Conservation (phyloP, 352 stramenopile species). For the Globisporangium emineosum region DNA sequence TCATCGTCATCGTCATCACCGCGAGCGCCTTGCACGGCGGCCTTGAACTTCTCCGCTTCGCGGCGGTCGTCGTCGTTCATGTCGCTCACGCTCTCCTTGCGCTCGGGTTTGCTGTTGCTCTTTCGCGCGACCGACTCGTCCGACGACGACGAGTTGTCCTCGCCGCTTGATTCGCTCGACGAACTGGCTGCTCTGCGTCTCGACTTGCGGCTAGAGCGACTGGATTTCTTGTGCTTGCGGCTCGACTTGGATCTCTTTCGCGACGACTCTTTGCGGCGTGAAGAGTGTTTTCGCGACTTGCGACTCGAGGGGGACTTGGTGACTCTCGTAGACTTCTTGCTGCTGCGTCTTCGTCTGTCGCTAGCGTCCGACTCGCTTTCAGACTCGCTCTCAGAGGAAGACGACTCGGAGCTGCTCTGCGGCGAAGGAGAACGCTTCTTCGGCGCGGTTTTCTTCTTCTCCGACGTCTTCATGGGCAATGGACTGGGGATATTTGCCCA, state of each 20-base stretch:
- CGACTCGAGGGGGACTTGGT: slow-evolving; percentile 26
- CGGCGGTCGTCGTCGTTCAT: slow-evolving; percentile 56
- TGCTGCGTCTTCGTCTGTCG: slow-evolving; percentile 22
- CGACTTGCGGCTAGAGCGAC: slow-evolving; percentile 16
- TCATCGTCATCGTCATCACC: slow-evolving; percentile 68
- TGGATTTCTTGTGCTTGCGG: slow-evolving; percentile 18
- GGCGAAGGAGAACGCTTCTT: slow-evolving; percentile 32
- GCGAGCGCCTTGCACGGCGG: slow-evolving; percentile 68
- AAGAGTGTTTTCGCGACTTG: slow-evolving; percentile 24
- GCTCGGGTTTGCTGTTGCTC: slow-evolving; percentile 20
- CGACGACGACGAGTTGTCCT: slow-evolving; percentile 19
- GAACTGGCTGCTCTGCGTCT: slow-evolving; percentile 11
- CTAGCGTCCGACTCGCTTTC: slow-evolving; percentile 28
- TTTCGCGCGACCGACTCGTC: slow-evolving; percentile 18
- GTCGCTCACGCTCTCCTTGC: slow-evolving; percentile 18
- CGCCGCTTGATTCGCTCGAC: slow-evolving; percentile 7
- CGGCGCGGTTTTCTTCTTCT: slow-evolving; percentile 40
- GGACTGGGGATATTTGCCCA: slow-evolving; percentile 75
- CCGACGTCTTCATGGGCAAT: slow-evolving; percentile 41
- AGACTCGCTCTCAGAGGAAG: slow-evolving; percentile 23
- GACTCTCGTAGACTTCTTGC: slow-evolving; percentile 14
- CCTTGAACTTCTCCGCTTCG: slow-evolving; percentile 89
- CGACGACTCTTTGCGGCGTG: slow-evolving; percentile 22
- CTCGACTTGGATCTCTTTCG: slow-evolving; percentile 25
- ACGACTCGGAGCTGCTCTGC: slow-evolving; percentile 30